Evolutionary conservation across 176 grass and related monocot genomes (phyloP).

Genomic region (Oryza officinalis): DNA sequence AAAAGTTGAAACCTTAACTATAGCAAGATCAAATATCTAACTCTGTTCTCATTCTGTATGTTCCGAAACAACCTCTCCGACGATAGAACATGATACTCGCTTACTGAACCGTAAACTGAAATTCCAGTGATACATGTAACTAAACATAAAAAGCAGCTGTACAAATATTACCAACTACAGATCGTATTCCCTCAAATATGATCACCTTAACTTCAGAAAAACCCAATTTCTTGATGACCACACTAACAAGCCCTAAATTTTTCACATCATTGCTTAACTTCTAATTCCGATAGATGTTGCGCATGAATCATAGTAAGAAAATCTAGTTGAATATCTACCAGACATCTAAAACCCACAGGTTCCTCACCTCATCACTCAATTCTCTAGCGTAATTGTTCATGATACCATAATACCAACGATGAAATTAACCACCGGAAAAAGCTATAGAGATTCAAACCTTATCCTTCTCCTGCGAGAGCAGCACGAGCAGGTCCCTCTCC

Average conservation of each 20-base stretch:
- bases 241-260: not conserved
- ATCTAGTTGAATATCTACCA: not conserved
- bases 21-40: not conserved
- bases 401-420: not conserved
- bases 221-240: not conserved
- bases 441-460: constrained; percentile 44
- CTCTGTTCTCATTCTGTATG: not conserved
- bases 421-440: not conserved
- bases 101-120: not conserved
- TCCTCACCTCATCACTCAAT: not conserved
- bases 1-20: not conserved
- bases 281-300: not conserved
- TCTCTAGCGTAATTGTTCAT: not conserved
- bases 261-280: not conserved
- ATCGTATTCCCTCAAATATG: not conserved
- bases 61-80: not conserved
- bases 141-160: not conserved
- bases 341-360: not conserved
- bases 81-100: not conserved
- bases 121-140: not conserved
- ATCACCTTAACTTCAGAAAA: not conserved
- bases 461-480: constrained; percentile 73
- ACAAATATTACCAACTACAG: not conserved
- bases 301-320: not conserved
- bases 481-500: constrained; percentile 56